These are phyloP conservation scores for Dillenia suffruticosa DNA, from an alignment of 164 flowering plant genomes.

Conservation along the genomic window DNA sequence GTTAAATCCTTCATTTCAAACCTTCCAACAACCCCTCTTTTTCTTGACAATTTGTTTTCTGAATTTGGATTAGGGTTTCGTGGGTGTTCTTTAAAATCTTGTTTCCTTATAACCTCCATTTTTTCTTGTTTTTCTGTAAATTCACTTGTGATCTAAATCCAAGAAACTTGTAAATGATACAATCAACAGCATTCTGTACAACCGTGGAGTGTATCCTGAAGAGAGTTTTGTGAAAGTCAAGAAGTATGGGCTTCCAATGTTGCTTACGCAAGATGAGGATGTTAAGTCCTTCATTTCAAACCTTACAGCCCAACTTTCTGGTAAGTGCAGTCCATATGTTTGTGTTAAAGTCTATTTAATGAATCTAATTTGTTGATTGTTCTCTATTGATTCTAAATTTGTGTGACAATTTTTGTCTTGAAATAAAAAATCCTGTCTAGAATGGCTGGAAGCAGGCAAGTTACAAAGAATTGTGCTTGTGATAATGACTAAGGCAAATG, in stretches of 20 bases:
- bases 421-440: slow-evolving; percentile 18
- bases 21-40: slow-evolving; percentile 54
- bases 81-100: no score
- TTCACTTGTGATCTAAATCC: background rate
- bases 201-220: slow-evolving; percentile 88
- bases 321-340: slow-evolving; percentile 20
- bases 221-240: slow-evolving; percentile 87
- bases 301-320: slow-evolving; percentile 79
- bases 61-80: no score
- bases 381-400: background rate
- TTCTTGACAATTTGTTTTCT: no score
- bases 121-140: background rate
- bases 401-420: background rate
- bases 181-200: slow-evolving; percentile 69
- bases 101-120: background rate
- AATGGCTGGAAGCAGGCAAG: slow-evolving; percentile 94
- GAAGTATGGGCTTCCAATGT: slow-evolving; percentile 95
- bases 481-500: slow-evolving; percentile 81
- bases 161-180: background rate
- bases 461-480: slow-evolving; percentile 86
- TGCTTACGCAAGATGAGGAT: slow-evolving; percentile 88
- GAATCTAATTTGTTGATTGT: background rate
- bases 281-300: slow-evolving; percentile 80
- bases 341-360: no score
- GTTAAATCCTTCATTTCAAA: slow-evolving; percentile 80